Conservation (phyloP, 2,329 filamentous ascomycete species). For the Sporothrix sp. region DNA sequence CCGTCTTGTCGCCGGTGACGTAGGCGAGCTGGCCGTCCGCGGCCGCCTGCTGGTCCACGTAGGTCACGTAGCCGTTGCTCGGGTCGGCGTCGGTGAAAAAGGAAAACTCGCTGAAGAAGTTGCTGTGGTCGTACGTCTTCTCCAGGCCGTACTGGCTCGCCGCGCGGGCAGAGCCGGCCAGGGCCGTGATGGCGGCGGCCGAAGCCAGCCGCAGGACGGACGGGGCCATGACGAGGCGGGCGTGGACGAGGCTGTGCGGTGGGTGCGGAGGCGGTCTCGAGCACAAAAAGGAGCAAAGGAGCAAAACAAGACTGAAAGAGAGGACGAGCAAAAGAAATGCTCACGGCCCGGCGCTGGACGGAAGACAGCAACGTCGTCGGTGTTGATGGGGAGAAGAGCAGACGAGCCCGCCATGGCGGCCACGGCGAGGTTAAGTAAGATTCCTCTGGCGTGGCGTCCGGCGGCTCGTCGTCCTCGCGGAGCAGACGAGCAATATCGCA, state of each 20-base stretch:
- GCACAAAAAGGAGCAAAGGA: not conserved
- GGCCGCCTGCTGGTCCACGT: conserved; percentile 29
- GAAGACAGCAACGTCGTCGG: conserved; percentile 1
- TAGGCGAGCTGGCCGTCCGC: conserved; percentile 24
- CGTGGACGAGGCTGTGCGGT: not conserved
- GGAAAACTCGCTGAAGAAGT: conserved; percentile 40
- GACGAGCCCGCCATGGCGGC: not conserved
- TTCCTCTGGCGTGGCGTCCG: no score
- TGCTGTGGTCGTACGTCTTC: conserved; percentile 32
- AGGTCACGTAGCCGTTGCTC: conserved; percentile 56
- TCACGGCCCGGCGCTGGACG: conserved; percentile 6
- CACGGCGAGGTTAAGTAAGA: not conserved
- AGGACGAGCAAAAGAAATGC: conserved; percentile 17
- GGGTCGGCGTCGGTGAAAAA: conserved; percentile 42
- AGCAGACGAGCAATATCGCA: no score
- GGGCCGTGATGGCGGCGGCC: conserved; percentile 23
- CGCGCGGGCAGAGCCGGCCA: not conserved
- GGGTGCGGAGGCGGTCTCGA: no score
- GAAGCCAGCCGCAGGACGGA: conserved; percentile 18
- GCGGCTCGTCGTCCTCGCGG: no score
- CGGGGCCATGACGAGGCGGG: conserved; percentile 4
- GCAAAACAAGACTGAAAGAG: conserved; percentile 6
- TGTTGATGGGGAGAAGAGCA: conserved; percentile 4
- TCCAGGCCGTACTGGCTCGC: conserved; percentile 29
- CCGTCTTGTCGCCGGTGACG: conserved; percentile 30